Evolutionary conservation across 2,329 filamentous ascomycete species (phyloP).

Genomic region (Cadophora malorum): DNA sequence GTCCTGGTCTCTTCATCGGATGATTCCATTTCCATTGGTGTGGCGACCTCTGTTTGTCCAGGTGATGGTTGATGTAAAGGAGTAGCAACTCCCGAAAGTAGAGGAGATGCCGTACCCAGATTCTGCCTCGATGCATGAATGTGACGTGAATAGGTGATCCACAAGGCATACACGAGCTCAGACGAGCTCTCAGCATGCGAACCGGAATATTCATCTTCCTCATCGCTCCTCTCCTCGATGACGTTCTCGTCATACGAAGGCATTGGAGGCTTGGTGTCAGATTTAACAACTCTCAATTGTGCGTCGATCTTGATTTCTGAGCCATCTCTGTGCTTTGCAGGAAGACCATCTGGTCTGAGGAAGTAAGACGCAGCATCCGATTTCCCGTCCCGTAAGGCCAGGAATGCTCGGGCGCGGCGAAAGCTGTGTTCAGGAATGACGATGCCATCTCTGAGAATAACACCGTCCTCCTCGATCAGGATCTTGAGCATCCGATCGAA

Average conservation of each 20-base stretch:
- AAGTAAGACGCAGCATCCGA: slow-evolving; percentile 81
- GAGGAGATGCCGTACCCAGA: slow-evolving; percentile 66
- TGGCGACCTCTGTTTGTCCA: slow-evolving; percentile 69
- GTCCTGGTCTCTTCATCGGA: slow-evolving; percentile 56
- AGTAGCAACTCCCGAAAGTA: slow-evolving; percentile 69
- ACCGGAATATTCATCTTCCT: slow-evolving; percentile 49
- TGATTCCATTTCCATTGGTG: slow-evolving; percentile 62
- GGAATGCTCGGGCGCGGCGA: slow-evolving; percentile 82
- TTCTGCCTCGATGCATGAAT: slow-evolving; percentile 75
- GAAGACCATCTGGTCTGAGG: slow-evolving; percentile 81
- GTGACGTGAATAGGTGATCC: slow-evolving; percentile 96
- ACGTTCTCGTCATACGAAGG: slow-evolving; percentile 65
- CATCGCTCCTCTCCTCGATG: slow-evolving; percentile 66
- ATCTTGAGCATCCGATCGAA: slow-evolving; percentile 86
- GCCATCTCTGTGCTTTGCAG: slow-evolving; percentile 87
- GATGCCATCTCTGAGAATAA: slow-evolving; percentile 88
- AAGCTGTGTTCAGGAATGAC: slow-evolving; percentile 97
- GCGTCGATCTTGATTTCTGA: slow-evolving; percentile 92
- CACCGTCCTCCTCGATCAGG: slow-evolving; percentile 84
- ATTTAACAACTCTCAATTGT: slow-evolving; percentile 95
- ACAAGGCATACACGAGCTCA: slow-evolving; percentile 91
- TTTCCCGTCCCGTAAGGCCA: slow-evolving; percentile 83
- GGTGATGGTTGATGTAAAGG: slow-evolving; percentile 81
- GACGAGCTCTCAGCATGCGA: slow-evolving; percentile 60
- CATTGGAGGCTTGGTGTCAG: slow-evolving; percentile 67